A percentile compares a stretch with the other conserved stretches of the same genome.
Evolutionary conservation across 208 protist genomes (phyloP).

Genomic region (Tritrichomonas foetus): DNA sequence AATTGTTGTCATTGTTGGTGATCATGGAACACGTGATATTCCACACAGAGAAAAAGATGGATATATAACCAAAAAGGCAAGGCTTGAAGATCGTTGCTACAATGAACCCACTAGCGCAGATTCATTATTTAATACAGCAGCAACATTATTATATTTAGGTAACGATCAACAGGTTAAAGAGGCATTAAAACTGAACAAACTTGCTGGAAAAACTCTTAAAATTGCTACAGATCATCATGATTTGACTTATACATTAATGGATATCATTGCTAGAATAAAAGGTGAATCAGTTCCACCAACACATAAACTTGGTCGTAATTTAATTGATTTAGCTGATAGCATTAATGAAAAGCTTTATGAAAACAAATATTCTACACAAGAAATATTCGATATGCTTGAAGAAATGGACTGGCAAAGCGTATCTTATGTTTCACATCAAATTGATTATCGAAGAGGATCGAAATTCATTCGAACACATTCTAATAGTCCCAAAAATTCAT

Average conservation of each 20-base stretch:
- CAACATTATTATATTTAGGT: neutral
- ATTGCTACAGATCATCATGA: neutral
- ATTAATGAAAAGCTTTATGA: neutral
- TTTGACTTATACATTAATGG: neutral
- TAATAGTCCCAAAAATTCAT: neutral
- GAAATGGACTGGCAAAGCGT: no score
- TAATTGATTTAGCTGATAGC: neutral
- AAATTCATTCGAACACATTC: neutral
- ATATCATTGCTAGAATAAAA: neutral
- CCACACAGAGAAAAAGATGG: neutral
- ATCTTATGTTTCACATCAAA: no score
- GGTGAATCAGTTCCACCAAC: neutral
- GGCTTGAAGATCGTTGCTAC: neutral
- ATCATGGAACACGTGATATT: conserved; percentile 29
- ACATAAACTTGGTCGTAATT: neutral
- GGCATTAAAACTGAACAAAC: neutral
- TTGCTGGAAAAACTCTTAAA: neutral
- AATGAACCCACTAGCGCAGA: neutral
- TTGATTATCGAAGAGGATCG: neutral
- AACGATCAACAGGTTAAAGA: neutral
- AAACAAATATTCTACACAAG: neutral
- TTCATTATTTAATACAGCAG: neutral
- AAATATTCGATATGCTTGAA: neutral
- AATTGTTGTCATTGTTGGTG: neutral
- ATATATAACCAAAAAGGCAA: neutral